A percentile compares a stretch with the other conserved stretches of the same genome.
Evolutionary conservation across 257 asterid species (phyloP).

Genomic region (Cordia subcordata): DNA sequence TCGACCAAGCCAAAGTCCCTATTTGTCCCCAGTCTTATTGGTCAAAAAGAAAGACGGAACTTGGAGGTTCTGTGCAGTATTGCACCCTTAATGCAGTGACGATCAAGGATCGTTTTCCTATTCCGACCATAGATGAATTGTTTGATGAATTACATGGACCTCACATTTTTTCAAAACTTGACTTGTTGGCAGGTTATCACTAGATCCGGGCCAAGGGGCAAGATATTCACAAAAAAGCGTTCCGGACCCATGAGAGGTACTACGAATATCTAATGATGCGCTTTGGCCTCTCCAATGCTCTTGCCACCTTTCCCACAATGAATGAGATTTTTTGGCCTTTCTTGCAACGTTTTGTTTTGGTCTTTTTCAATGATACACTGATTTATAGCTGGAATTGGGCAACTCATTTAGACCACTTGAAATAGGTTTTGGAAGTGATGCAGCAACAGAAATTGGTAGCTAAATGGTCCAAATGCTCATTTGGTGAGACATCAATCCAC

Average conservation of each 20-base stretch:
- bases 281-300: not conserved
- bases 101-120: not conserved
- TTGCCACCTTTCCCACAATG: not conserved
- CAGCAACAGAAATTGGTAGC: not conserved
- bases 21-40: not conserved
- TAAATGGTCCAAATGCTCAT: not conserved
- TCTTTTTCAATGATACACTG: not conserved
- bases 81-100: not conserved
- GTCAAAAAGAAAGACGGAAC: not conserved
- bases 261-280: not conserved
- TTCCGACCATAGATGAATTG: not conserved
- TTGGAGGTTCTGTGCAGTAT: not conserved
- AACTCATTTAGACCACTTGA: not conserved
- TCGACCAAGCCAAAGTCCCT: too few species aligned
- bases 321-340: not conserved
- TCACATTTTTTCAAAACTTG: not conserved
- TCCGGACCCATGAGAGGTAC: not conserved
- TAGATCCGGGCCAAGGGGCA: not conserved
- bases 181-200: not conserved
- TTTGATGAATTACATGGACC: not conserved
- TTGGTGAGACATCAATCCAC: not conserved
- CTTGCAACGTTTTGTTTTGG: not conserved
- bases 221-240: not conserved
- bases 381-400: not conserved
- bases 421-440: not conserved